Conservation (phyloP, 2,329 filamentous ascomycete genomes). For the Sporothrix dimorphospora region DNA sequence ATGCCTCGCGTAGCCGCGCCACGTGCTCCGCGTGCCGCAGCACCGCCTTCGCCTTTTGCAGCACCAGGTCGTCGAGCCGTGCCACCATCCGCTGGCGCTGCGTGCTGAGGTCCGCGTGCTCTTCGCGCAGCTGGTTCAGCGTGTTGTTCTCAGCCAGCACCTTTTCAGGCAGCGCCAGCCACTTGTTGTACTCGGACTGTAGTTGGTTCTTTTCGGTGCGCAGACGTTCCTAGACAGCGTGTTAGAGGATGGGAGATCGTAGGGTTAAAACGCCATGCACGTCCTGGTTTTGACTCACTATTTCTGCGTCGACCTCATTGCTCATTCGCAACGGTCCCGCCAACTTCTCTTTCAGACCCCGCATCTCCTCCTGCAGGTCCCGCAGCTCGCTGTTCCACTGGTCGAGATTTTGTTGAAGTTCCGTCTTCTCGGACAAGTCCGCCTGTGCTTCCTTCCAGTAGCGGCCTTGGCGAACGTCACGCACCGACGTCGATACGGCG, state of each 20-base stretch:
- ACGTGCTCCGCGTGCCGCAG: constrained; percentile 62
- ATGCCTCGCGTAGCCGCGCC: constrained; percentile 61
- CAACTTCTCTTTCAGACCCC: constrained; percentile 45
- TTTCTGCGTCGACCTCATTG: constrained; percentile 50
- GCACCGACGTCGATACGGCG: constrained; percentile 71
- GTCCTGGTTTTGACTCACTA: constrained; percentile 43
- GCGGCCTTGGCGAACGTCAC: constrained; percentile 60
- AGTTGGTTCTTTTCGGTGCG: constrained; percentile 66
- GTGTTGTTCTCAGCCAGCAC: constrained; percentile 52
- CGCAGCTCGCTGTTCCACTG: constrained; percentile 46
- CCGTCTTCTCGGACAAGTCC: constrained; percentile 65
- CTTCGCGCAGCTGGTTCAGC: constrained; percentile 40
- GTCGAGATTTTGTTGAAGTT: constrained; percentile 58
- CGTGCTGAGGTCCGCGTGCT: constrained; percentile 37
- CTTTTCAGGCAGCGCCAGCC: constrained; percentile 69
- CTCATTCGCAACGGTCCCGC: constrained; percentile 44
- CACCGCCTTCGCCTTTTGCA: constrained; percentile 60
- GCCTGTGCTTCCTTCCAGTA: constrained; percentile 80
- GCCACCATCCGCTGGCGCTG: constrained; percentile 45
- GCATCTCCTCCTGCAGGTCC: constrained; percentile 42
- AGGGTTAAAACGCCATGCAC: too few species aligned
- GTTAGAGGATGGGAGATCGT: background rate
- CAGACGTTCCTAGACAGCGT: constrained; percentile 50
- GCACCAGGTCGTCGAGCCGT: constrained; percentile 54
- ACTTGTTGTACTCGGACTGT: constrained; percentile 68